phyloP scores from a whole-genome alignment of 2,329 filamentous ascomycete species.

The Fusarium brevicatenulatum region DNA sequence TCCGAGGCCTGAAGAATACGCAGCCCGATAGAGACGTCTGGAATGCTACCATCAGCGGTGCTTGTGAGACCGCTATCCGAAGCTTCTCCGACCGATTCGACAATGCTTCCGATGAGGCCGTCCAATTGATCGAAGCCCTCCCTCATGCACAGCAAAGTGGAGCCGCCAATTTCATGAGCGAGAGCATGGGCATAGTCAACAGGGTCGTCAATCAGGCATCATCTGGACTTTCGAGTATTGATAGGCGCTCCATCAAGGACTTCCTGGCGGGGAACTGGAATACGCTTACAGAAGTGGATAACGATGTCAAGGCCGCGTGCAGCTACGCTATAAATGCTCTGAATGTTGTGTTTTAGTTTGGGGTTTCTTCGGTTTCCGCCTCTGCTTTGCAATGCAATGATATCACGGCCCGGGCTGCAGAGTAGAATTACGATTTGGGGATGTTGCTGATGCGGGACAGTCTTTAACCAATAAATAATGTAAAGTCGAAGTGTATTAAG shows the following conservation, averaged over 20 bases:
- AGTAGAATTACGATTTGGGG: no score
- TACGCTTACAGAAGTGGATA: not conserved
- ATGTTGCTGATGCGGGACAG: no score
- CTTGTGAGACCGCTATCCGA: rapidly evolving
- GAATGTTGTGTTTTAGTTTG: rapidly evolving
- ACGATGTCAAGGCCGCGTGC: rapidly evolving
- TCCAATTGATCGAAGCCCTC: rapidly evolving
- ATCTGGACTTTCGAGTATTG: rapidly evolving
- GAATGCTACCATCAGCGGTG: rapidly evolving
- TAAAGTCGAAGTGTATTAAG: no score
- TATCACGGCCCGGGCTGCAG: no score
- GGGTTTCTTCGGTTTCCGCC: rapidly evolving
- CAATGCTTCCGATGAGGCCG: not conserved
- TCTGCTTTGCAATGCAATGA: not conserved
- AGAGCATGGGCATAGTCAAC: not conserved
- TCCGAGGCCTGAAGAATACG: rapidly evolving
- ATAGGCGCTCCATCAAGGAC: rapidly evolving
- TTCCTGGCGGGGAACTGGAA: not conserved
- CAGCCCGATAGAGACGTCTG: not conserved
- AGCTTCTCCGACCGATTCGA: rapidly evolving
- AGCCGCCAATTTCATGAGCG: not conserved
- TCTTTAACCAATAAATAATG: no score
- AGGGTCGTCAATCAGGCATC: rapidly evolving
- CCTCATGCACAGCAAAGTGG: rapidly evolving
- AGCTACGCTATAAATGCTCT: rapidly evolving